phyloP scores from a whole-genome alignment of 2,329 filamentous ascomycete species.

The Mycosphaerella arachidis region DNA sequence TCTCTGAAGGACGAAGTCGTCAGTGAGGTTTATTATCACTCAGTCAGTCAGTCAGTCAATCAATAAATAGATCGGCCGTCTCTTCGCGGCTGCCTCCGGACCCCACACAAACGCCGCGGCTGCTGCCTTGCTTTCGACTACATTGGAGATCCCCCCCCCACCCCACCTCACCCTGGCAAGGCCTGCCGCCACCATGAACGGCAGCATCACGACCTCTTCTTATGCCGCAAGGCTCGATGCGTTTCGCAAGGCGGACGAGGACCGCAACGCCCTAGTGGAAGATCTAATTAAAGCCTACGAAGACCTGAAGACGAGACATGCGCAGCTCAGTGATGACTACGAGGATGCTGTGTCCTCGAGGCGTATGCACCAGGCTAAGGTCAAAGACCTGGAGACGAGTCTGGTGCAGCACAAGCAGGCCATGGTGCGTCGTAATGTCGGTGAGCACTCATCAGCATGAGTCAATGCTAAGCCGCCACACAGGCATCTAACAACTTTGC shows the following conservation, averaged over 20 bases:
- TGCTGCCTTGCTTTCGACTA: too few species aligned
- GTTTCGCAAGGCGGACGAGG: slow-evolving; percentile 31
- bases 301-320: slow-evolving; percentile 30
- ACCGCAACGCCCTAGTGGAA: slow-evolving; percentile 30
- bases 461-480: neutral
- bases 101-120: too few species aligned
- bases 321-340: slow-evolving; percentile 34
- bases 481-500: slow-evolving; percentile 40
- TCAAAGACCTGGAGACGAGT: slow-evolving; percentile 18
- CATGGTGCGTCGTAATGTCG: slow-evolving; percentile 18
- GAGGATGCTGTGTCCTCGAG: slow-evolving; percentile 35
- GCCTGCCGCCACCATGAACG: slow-evolving; percentile 19
- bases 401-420: slow-evolving; percentile 23
- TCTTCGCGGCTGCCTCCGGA: neutral
- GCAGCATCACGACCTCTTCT: slow-evolving; percentile 7
- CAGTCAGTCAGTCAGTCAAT: too few species aligned
- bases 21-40: too few species aligned
- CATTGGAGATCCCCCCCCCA: too few species aligned
- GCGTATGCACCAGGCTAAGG: slow-evolving; percentile 33
- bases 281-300: slow-evolving; percentile 32
- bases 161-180: neutral
- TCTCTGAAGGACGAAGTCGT: neutral
- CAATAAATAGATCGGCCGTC: too few species aligned
- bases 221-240: slow-evolving; percentile 28
- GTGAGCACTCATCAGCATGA: neutral